Percentiles rank a stretch among this genome's conserved stretches.
Conservation (phyloP, 176 grass and related monocot genomes). For the Hsuehochloa calcarea region DNA sequence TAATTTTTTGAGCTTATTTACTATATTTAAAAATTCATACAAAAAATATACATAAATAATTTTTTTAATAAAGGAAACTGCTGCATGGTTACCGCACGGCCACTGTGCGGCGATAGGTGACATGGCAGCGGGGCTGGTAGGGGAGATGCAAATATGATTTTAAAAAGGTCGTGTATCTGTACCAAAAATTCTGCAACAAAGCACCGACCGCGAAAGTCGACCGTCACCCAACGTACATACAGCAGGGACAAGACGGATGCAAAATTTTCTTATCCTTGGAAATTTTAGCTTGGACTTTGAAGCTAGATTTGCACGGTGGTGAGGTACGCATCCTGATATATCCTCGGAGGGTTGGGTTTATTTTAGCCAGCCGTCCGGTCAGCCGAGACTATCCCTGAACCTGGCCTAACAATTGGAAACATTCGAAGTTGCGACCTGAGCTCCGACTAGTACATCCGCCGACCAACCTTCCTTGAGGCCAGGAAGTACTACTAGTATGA, state of each 20-base stretch:
- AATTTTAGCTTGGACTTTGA: neutral
- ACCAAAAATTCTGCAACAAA: too few species aligned
- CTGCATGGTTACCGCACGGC: too few species aligned
- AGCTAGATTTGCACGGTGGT: neutral
- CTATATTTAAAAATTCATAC: too few species aligned
- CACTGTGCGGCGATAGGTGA: too few species aligned
- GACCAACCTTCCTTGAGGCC: neutral
- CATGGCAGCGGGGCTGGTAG: too few species aligned
- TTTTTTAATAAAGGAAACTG: too few species aligned
- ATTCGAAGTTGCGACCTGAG: neutral
- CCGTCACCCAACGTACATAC: neutral
- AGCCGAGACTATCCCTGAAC: neutral
- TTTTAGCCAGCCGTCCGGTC: neutral
- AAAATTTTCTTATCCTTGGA: neutral
- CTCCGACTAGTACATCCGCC: neutral
- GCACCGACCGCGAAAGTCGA: conserved; percentile 3
- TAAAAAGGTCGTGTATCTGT: too few species aligned
- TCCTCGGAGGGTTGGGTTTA: neutral
- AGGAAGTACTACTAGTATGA: neutral
- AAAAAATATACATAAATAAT: too few species aligned
- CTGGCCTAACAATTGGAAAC: neutral
- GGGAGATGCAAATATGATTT: too few species aligned
- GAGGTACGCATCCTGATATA: neutral
- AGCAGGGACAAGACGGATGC: neutral
- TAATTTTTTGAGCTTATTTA: too few species aligned